Evolutionary conservation across 352 stramenopile species (phyloP), one percentile per base, ranked within the genome.

Genomic region (Globisporangium barbulae): DNA sequence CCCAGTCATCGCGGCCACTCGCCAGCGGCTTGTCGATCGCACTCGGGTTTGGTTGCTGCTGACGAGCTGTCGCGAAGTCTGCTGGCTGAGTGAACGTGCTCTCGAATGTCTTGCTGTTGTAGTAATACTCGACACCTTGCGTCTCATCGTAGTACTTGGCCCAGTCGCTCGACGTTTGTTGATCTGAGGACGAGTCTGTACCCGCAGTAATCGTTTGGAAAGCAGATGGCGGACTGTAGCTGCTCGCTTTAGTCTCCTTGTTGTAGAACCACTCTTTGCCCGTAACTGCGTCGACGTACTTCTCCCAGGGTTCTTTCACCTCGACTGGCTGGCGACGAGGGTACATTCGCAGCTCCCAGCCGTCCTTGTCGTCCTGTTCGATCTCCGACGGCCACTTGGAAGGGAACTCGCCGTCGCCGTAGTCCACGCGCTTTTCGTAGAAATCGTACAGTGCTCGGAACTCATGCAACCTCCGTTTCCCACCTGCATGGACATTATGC

Each of bases 371-470:
- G 68, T 96, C 90, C 67, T 97, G 90, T 49, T 83, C 73, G 39
- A 98, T 83, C 65, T 98, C 92, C 13, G 83, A 85, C 5, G 91
- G 90, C 92, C 92, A 98, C 2, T 79, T 75, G 33, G 85, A 97
- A 30, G 90, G 90, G 69, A 97, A 97, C 45, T 97, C 90, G 63
- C 85, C 83, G 25, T 96, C 83, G 28, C 79, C 88, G 58, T 98
- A 98, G 75, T 98, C 94, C 42, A 98, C 75, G 33, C 94, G 83
- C 50, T 79, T 88, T 13, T 80, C 91, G 64, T 97, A 97, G 67
- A 79, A 97, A 67, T 98, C 94, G 68, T 97, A 97, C 0, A 98
- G 66, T 28, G 80, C 78, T 47, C 90, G 82, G 65, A 97, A 98
- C 21, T 72, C 65, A 74, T 98, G 93, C 3, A 59, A 21, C 33